These are phyloP conservation scores for Podospora comata DNA, from an alignment of 495 filamentous ascomycete genomes.

Conservation along the genomic window DNA sequence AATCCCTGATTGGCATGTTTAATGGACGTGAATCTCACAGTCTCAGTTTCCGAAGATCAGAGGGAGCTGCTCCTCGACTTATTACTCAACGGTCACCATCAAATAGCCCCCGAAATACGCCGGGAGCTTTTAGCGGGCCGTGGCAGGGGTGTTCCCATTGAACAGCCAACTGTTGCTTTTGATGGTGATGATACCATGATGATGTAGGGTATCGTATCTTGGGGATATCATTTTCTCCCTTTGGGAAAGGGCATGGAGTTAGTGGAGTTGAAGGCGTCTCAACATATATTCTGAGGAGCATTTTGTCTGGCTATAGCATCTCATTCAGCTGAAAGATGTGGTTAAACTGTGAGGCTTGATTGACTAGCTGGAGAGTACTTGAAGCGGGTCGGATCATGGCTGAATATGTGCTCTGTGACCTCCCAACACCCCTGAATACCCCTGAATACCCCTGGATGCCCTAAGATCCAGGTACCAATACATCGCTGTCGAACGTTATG, in stretches of 20 bases:
- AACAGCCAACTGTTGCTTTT: slow-evolving; percentile 49
- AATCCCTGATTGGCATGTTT: slow-evolving; percentile 24
- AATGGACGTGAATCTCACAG: slow-evolving; percentile 4
- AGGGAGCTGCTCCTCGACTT: slow-evolving; percentile 88
- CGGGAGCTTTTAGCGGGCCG: slow-evolving; percentile 87
- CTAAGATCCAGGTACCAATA: too few species aligned
- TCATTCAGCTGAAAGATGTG: neutral
- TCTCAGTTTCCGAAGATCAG: slow-evolving; percentile 57
- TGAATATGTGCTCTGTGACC: too few species aligned
- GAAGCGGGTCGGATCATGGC: too few species aligned
- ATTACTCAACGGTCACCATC: slow-evolving; percentile 79
- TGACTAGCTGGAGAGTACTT: too few species aligned
- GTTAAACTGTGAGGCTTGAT: neutral
- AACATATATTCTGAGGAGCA: neutral
- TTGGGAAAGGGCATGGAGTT: neutral
- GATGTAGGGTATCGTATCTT: slow-evolving; percentile 30
- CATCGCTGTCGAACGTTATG: too few species aligned
- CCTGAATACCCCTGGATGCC: too few species aligned
- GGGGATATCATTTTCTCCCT: neutral
- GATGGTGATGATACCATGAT: slow-evolving; percentile 94
- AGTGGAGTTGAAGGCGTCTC: neutral
- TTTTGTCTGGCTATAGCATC: slow-evolving; percentile 14
- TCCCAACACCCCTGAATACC: too few species aligned
- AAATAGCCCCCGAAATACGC: slow-evolving; percentile 86
- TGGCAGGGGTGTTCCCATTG: slow-evolving; percentile 69